phyloP scores from a whole-genome alignment of 495 filamentous ascomycete genomes.

The Diplogelasinospora grovesii region DNA sequence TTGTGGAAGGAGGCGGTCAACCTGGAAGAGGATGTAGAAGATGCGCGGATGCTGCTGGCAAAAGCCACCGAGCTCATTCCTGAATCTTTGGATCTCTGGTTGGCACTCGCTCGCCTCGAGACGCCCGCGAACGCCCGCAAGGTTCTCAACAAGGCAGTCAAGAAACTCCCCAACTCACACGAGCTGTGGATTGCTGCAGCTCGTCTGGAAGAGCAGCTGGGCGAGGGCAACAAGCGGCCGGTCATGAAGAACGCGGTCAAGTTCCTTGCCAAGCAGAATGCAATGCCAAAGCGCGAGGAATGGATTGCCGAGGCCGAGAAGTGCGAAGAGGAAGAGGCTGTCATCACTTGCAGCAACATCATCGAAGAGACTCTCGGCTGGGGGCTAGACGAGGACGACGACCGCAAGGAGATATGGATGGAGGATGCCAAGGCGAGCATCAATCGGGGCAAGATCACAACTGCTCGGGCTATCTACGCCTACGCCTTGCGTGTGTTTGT shows the following conservation, averaged over 20 bases:
- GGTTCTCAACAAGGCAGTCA: slow-evolving; percentile 90
- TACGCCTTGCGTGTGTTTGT: slow-evolving; percentile 85
- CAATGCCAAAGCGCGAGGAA: slow-evolving; percentile 94
- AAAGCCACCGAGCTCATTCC: slow-evolving; percentile 94
- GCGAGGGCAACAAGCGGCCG: slow-evolving; percentile 61
- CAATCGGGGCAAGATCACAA: slow-evolving; percentile 72
- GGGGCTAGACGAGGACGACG: slow-evolving; percentile 92
- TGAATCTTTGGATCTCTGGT: slow-evolving; percentile 86
- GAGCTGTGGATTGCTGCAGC: slow-evolving; percentile 96
- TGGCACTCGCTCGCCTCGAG: slow-evolving; percentile 85
- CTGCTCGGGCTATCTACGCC: slow-evolving; percentile 85
- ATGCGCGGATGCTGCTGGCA: slow-evolving; percentile 78
- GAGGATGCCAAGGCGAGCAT: slow-evolving; percentile 81
- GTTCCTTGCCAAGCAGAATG: slow-evolving; percentile 81
- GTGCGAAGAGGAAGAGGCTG: slow-evolving; percentile 86
- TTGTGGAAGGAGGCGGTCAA: slow-evolving; percentile 99
- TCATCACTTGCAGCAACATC: slow-evolving; percentile 79
- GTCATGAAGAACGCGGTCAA: slow-evolving; percentile 93
- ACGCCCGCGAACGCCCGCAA: slow-evolving; percentile 84
- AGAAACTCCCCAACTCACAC: slow-evolving; percentile 82
- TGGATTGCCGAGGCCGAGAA: slow-evolving; percentile 95
- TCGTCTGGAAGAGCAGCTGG: slow-evolving; percentile 86
- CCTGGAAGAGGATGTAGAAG: slow-evolving; percentile 78
- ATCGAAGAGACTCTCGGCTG: slow-evolving; percentile 90
- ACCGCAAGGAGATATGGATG: slow-evolving; percentile 90